Evolutionary conservation across 176 grass and related monocot species (phyloP).

Genomic region (Eleusine indica): DNA sequence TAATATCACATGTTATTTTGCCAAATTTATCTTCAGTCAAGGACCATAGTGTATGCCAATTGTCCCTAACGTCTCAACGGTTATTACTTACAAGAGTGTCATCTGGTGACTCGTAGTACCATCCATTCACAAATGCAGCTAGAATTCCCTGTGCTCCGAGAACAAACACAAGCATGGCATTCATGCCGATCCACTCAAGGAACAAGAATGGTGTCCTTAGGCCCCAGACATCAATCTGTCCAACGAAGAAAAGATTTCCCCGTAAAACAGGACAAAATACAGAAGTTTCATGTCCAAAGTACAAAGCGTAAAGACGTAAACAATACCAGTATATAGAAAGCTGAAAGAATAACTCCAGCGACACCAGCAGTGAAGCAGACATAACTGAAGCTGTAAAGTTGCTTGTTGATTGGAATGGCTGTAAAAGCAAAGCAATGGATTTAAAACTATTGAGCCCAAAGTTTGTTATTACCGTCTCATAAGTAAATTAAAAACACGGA

Average conservation of each 20-base stretch:
- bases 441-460: neutral
- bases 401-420: slow-evolving; percentile 89
- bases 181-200: slow-evolving; percentile 85
- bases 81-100: slow-evolving; percentile 55
- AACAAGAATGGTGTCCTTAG: slow-evolving; percentile 57
- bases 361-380: slow-evolving; percentile 70
- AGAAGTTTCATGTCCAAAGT: neutral
- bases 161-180: slow-evolving; percentile 88
- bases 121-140: slow-evolving; percentile 64
- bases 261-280: neutral
- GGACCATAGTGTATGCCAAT: neutral
- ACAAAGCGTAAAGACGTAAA: neutral
- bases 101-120: slow-evolving; percentile 62
- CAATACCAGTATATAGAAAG: slow-evolving; percentile 69
- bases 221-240: slow-evolving; percentile 72
- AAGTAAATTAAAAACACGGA: neutral
- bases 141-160: slow-evolving; percentile 77
- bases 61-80: neutral
- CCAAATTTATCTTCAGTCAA: neutral
- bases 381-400: slow-evolving; percentile 83
- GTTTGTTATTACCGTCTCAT: neutral
- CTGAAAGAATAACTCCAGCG: slow-evolving; percentile 64
- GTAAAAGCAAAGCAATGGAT: slow-evolving; percentile 6
- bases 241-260: neutral
- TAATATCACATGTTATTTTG: neutral